Base-by-base conservation (phyloP, 306 rosid species). In the Sesbania bispinosa region DNA sequence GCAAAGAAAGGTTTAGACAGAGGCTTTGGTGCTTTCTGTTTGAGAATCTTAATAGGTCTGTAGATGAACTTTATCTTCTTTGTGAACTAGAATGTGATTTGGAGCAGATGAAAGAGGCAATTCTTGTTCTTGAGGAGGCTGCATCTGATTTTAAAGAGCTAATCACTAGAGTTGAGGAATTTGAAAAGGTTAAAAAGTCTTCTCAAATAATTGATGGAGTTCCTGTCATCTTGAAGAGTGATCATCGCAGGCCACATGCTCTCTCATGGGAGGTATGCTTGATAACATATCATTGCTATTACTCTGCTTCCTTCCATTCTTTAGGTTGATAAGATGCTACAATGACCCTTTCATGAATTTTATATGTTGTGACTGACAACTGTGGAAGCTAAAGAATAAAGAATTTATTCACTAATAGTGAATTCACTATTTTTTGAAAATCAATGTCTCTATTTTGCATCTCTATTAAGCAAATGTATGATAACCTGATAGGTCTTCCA, bases 11-110 rank as follows among this genome's bases (percentile, higher is more conserved):
- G 81, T 94, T 94, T 76, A 83, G 97, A 81, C 94, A 94, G 84
- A 88, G 98, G 62, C 97, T 94, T 59, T 94, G 98, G 98, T 90
- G 98, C 81, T 94, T 89, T 85, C 90, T 94, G 46, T 94, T 94
- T 82, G 98, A 94, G 89, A 94, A 90, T 83, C 98, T 94, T 54
- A 94, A 94, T 77, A 87, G 98, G 81, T 93, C 97, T 55, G 95
- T 94, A n/a, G 98, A 94, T 82, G 98, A 94, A 73, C 90, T 94
- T 71, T 94, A 94, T 89, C 98, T 94, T 82, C 98, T 94, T 60
- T 94, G 98, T 73, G 98, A 94, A 76, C 84, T 94, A 81, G 98
- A 94, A 82, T 90, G 97, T 21, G 98, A 94, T 77, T 67, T 83
- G 78, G 97, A 86, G 82, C 97, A 94, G 92, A 94, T 94, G 98